Evolutionary conservation across 192 early-diverging fungal genomes (phyloP), one percentile per base, ranked within the genome.

Genomic region (Podila horticola): DNA sequence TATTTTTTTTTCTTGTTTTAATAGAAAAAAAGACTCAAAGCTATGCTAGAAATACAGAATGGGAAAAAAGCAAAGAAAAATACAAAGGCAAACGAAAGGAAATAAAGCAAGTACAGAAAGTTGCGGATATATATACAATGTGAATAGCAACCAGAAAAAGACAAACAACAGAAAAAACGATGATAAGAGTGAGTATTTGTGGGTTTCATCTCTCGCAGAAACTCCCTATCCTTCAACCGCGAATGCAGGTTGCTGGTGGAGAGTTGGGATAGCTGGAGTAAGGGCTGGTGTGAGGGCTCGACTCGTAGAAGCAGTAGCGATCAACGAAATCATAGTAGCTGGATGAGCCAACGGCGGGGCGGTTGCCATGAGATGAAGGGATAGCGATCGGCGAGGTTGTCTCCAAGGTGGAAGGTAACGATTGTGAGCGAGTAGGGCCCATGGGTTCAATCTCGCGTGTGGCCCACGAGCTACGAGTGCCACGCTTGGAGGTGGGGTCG

Each of bases 261-360:
- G 76, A 81, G 71, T 59, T 81, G 19, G 77, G 71, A 66, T 81
- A 81, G 66, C 77, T 73, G 20, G 77, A 69, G 24, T 73, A 73
- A 5, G 71, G 66, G 69, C 69, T 71, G 20, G 50, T 22, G 33
- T 61, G 66, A 5, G 72, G 84, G 51, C 81, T 83, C 3, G 84
- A 79, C 60, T 71, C 60, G 52, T 86, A 89, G 60, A 89, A 89
- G 65, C 88, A 89, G 72, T 89, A 89, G 70, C 85, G 84, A 48
- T 86, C 84, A 19, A 89, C 85, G 45, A 89, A 66, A 59, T 86
- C 86, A 71, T 71, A 75, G 67, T 90, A 90, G 17, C 83, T 83
- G 7, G 81, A 66, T 7, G 88, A 90, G 26, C 83, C 82, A n/a
- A 83, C 72, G 20, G 68, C 64, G 31, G 84, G 83, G 0, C 68